A percentile compares a stretch with the other conserved stretches of the same genome.
Evolutionary conservation across 768 basidiomycete genomes (phyloP).

Genomic region (Termitomyces sp.): DNA sequence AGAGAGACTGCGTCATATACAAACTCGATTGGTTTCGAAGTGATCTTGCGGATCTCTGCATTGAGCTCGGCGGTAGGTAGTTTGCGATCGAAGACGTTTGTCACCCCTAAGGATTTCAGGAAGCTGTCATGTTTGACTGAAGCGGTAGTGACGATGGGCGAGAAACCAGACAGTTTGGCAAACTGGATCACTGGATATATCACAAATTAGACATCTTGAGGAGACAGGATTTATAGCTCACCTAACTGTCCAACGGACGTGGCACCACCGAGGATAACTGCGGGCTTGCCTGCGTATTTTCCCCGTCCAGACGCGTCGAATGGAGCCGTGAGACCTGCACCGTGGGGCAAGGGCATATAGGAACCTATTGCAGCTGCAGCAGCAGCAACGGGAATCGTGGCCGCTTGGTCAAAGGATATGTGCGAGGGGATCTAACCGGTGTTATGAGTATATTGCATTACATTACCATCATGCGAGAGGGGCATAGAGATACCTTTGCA

Average conservation of each 20-base stretch:
- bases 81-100: conserved; percentile 23
- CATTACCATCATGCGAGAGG: background rate
- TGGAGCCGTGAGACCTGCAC: conserved; percentile 23
- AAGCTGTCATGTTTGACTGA: conserved; percentile 1
- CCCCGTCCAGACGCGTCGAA: conserved; percentile 25
- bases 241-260: conserved; percentile 32
- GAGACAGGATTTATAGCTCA: conserved; percentile 3
- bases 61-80: background rate
- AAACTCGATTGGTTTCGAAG: conserved; percentile 12
- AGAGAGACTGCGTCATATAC: conserved; percentile 28
- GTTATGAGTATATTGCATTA: conserved; percentile 23
- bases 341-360: conserved; percentile 22
- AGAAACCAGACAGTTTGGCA: conserved; percentile 32
- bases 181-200: conserved; percentile 9
- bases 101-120: conserved; percentile 6
- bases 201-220: background rate
- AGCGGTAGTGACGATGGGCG: conserved; percentile 25
- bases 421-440: conserved; percentile 23
- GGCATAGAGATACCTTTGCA: conserved; percentile 8
- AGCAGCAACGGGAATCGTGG: conserved; percentile 26
- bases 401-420: conserved; percentile 30
- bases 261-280: conserved; percentile 31
- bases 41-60: conserved; percentile 15
- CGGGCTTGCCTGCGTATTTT: conserved; percentile 24
- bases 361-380: conserved; percentile 24